These are phyloP conservation scores for Arthrobotrys sinensis DNA, from an alignment of 2,329 filamentous ascomycete genomes.

Conservation along the genomic window DNA sequence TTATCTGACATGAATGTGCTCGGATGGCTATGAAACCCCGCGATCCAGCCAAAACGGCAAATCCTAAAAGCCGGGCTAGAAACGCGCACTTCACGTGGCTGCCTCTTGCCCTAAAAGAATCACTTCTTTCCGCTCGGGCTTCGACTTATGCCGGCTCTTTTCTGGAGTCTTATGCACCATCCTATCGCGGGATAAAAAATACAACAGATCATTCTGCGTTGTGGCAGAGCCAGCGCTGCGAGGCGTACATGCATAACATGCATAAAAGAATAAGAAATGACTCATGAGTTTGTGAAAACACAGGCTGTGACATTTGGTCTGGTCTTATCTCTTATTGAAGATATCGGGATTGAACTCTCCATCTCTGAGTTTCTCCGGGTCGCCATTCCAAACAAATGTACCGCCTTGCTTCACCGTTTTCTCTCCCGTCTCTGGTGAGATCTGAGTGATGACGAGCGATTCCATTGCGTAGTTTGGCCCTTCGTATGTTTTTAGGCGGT, in stretches of 20 bases:
- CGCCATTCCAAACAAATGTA: slow-evolving; percentile 27
- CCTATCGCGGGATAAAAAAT: slow-evolving; percentile 45
- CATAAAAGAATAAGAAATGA: not conserved
- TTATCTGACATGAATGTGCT: slow-evolving; percentile 23
- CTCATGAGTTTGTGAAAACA: not conserved
- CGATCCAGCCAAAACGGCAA: slow-evolving; percentile 46
- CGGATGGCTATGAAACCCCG: slow-evolving; percentile 11
- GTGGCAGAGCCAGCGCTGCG: not conserved
- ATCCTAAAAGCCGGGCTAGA: slow-evolving; percentile 6
- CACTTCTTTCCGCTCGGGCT: not conserved
- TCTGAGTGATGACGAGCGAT: not conserved
- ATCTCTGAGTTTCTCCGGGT: slow-evolving; percentile 14
- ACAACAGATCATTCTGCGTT: slow-evolving; percentile 36
- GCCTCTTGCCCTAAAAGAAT: slow-evolving; percentile 29
- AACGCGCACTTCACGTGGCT: slow-evolving; percentile 38
- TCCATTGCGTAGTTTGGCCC: slow-evolving; percentile 4
- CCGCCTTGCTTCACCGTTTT: slow-evolving; percentile 3
- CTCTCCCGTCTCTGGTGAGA: slow-evolving; percentile 9
- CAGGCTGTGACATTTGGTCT: too few relatives aligned
- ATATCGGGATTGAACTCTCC: not conserved
- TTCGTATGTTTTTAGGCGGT: slow-evolving; percentile 18
- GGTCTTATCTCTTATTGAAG: not conserved
- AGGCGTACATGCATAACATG: too few relatives aligned
- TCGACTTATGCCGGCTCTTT: slow-evolving; percentile 12
- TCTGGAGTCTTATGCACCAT: slow-evolving; percentile 33